Evolutionary conservation across 1,139 yeast genomes (phyloP).

Genomic region (Kluyveromyces sp.): DNA sequence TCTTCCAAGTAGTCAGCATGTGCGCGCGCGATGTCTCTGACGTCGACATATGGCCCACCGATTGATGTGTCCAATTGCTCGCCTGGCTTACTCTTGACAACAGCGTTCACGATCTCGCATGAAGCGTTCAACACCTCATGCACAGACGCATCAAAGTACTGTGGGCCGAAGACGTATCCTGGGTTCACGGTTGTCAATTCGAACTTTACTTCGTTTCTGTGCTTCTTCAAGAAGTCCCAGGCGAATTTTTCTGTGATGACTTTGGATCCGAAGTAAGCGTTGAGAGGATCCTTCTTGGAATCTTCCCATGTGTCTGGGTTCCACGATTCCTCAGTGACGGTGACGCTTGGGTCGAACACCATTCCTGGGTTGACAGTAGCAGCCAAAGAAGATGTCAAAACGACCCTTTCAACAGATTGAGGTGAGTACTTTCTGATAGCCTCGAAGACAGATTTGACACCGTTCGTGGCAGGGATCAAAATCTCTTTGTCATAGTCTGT

Average conservation of each 20-base stretch:
- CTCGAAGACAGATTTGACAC: slow-evolving; percentile 40
- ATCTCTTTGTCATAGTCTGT: slow-evolving; percentile 34
- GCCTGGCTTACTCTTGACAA: slow-evolving; percentile 21
- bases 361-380: slow-evolving; percentile 34
- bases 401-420: slow-evolving; percentile 33
- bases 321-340: slow-evolving; percentile 36
- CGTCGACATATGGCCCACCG: slow-evolving; percentile 36
- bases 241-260: slow-evolving; percentile 48
- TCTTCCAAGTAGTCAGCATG: slow-evolving; percentile 41
- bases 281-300: slow-evolving; percentile 27
- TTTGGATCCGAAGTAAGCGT: slow-evolving; percentile 47
- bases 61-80: slow-evolving; percentile 7
- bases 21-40: slow-evolving; percentile 47
- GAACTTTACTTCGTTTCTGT: slow-evolving; percentile 37
- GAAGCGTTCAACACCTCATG: slow-evolving; percentile 33
- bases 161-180: slow-evolving; percentile 46
- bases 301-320: slow-evolving; percentile 35
- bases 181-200: slow-evolving; percentile 43
- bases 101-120: slow-evolving; percentile 31
- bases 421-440: slow-evolving; percentile 41
- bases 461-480: slow-evolving; percentile 46
- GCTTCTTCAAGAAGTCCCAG: slow-evolving; percentile 42
- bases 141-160: slow-evolving; percentile 33
- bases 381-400: slow-evolving; percentile 49
- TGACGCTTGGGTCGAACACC: slow-evolving; percentile 9